Conservation (phyloP, 2,329 filamentous ascomycete genomes). For the Fusarium vanettenii region DNA sequence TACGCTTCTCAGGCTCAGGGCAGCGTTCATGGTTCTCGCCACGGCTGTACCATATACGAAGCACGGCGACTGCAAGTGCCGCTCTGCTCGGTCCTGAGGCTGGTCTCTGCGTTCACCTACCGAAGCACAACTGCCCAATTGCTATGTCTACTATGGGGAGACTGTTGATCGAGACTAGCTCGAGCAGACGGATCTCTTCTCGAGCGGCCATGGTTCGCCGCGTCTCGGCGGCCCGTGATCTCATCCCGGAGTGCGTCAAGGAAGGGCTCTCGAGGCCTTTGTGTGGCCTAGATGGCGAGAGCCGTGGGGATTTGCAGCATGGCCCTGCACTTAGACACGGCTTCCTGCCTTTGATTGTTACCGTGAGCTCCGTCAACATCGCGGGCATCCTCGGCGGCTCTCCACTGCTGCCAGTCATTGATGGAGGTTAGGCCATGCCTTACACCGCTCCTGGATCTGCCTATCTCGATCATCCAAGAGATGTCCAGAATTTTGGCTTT, state of each 20-base stretch:
- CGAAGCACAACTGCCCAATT: conserved; percentile 7
- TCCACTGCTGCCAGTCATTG: conserved; percentile 25
- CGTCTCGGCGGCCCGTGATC: conserved; percentile 32
- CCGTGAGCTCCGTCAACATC: conserved; percentile 30
- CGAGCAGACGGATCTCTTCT: conserved; percentile 22
- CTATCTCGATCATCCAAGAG: conserved; percentile 23
- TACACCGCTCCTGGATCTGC: conserved; percentile 28
- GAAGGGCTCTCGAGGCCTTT: conserved; percentile 32
- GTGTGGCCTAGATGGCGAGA: conserved; percentile 46
- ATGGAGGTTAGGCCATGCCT: conserved; percentile 17
- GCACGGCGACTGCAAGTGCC: conserved; percentile 28
- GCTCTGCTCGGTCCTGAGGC: conserved; percentile 18
- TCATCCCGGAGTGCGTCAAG: conserved; percentile 34
- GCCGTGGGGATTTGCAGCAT: conserved; percentile 33
- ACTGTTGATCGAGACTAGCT: conserved; percentile 24
- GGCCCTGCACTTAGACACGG: conserved; percentile 43
- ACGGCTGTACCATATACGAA: conserved; percentile 22
- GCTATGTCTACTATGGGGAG: conserved; percentile 8
- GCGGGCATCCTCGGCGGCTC: conserved; percentile 11
- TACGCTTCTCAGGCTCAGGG: conserved; percentile 35
- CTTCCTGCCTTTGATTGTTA: conserved; percentile 45
- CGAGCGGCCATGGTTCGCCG: conserved; percentile 27
- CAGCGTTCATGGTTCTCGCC: conserved; percentile 25
- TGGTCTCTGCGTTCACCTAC: conserved; percentile 23
- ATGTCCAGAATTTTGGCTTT: conserved; percentile 27